Base-by-base conservation (phyloP, 768 basidiomycete species). In the Russula vinacea region DNA sequence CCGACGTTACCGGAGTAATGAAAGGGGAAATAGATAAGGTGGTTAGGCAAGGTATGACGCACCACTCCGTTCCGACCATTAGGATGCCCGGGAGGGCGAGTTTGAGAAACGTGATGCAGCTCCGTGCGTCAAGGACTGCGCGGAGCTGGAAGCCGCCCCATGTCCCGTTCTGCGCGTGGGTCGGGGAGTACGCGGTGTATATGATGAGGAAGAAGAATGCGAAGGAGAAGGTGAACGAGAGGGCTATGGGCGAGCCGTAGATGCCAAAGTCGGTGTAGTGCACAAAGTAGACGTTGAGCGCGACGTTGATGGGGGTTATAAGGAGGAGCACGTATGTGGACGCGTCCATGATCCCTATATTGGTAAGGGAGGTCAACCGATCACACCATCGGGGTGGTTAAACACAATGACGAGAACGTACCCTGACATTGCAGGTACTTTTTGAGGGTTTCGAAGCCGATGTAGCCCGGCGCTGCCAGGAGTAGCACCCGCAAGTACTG, bases 41-140 rank as follows among this genome's bases (percentile, higher is more conserved):
- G n/a, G n/a, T n/a, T n/a, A 10, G 44, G 45, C 9, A 47, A 47
- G 5, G 3, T n/a, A 9, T 45, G n/a, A 64, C 79, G 59, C 70
- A 89, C 89, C 89, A 92, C 77, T 92, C 90, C 4, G 88, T 89
- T 24, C 86, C 87, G 33, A 90, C 82, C 88, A 90, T 90, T 32
- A 89, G 69, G 50, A 91, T 88, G 0, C 89, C 90, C 0, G 89
- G 88, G n/a, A 90, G 69, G 0, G 88, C 89, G 49, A 91, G 79
- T 58, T 78, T 80, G 32, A 88, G 78, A 73, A 91, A 90, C 24
- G 70, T 70, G 42, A 77, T 65, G 66, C 88, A 89, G 67, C 83
- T 80, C 22, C 73, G 71, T 11, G 69, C 32, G 62, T 86, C 78
- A 44, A 89, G 65, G 13, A 81, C 81, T 3, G 75, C 71, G 0